Percentiles rank a stretch among this genome's conserved stretches.
These are phyloP conservation scores for Beauveria sp. DNA, from an alignment of 2,329 filamentous ascomycete genomes.

Conservation along the genomic window DNA sequence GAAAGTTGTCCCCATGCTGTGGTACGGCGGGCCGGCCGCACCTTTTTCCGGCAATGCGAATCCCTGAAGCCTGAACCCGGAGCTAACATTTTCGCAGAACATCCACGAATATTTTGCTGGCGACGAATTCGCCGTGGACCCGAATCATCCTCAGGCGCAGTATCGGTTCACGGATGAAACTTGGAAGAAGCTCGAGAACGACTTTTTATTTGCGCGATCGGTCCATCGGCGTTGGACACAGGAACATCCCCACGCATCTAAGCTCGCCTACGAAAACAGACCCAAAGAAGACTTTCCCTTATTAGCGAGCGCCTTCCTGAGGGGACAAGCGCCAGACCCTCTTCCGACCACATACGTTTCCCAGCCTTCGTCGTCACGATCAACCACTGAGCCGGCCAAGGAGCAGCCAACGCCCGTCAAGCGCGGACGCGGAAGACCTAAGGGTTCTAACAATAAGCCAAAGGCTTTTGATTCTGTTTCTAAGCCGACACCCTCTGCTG, in stretches of 20 bases:
- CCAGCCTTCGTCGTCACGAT: no score
- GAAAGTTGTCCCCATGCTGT: no score
- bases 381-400: neutral
- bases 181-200: no score
- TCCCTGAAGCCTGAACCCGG: neutral
- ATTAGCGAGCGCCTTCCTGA: no score
- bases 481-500: no score
- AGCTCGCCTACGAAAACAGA: no score
- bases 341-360: no score
- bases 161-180: neutral
- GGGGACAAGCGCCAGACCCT: no score
- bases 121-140: neutral
- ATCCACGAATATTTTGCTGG: neutral
- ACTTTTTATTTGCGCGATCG: no score
- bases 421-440: slow-evolving; percentile 3
- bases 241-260: no score
- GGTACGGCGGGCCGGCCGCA: slow-evolving; percentile 10
- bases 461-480: neutral
- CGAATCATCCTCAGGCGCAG: neutral
- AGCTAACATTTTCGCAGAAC: slow-evolving; percentile 18
- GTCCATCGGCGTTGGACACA: no score
- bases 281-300: no score
- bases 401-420: neutral
- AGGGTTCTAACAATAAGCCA: neutral
- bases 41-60: slow-evolving; percentile 15